Percentiles rank a stretch among this genome's conserved stretches.
Evolutionary conservation across 768 basidiomycete genomes (phyloP).

Genomic region (Lactarius hengduanensis): DNA sequence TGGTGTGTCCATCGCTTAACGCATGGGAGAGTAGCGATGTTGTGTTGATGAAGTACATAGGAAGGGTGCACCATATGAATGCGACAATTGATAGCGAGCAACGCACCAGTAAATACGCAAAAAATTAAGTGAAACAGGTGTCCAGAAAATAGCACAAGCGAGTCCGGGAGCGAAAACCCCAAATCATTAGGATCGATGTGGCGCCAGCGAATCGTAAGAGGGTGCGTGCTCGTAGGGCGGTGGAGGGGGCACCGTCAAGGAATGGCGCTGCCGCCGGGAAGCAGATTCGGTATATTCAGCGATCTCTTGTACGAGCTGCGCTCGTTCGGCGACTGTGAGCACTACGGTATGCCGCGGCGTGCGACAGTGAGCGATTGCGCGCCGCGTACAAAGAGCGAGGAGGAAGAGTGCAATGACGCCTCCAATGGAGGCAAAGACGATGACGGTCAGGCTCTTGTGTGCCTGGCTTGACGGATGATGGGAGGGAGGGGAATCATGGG

Average conservation of each 20-base stretch:
- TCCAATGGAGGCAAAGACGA: constrained; percentile 49
- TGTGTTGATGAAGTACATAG: constrained; percentile 4
- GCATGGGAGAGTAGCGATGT: neutral
- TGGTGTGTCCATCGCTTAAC: neutral
- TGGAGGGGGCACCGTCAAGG: constrained; percentile 42
- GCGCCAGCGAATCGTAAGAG: constrained; percentile 40
- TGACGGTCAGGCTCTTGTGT: constrained; percentile 32
- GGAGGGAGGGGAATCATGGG: constrained; percentile 8
- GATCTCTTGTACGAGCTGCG: constrained; percentile 52
- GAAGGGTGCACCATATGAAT: neutral
- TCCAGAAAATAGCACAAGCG: neutral
- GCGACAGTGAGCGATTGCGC: constrained; percentile 43
- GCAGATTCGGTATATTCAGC: constrained; percentile 46
- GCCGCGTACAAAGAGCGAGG: constrained; percentile 42
- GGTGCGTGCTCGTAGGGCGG: constrained; percentile 56
- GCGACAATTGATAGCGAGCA: neutral
- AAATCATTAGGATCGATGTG: neutral
- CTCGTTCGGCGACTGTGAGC: constrained; percentile 41
- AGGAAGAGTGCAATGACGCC: constrained; percentile 41
- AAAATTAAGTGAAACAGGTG: neutral
- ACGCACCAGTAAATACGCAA: neutral
- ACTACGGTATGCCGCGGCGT: constrained; percentile 47
- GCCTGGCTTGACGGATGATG: constrained; percentile 2
- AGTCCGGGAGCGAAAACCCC: constrained; percentile 24
- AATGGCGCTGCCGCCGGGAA: constrained; percentile 23